phyloP scores from a whole-genome alignment of 2,329 filamentous ascomycete genomes.

The Paraphaeosphaeria minitans region DNA sequence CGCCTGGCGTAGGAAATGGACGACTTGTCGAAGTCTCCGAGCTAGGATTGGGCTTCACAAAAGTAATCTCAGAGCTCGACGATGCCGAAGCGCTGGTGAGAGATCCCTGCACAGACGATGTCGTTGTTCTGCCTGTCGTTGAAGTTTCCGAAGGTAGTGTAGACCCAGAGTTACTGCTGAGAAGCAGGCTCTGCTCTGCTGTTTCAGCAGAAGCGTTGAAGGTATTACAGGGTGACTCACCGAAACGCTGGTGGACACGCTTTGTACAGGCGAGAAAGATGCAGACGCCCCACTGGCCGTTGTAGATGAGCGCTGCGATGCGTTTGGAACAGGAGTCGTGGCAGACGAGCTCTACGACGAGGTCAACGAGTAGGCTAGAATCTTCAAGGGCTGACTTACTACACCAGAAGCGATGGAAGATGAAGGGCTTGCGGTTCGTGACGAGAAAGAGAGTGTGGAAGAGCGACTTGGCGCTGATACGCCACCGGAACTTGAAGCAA shows the following conservation, averaged over 20 bases:
- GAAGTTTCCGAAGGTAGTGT: neutral
- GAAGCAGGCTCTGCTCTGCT: neutral
- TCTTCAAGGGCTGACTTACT: neutral
- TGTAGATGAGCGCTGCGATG: neutral
- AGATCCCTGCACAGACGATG: neutral
- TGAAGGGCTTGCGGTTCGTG: neutral
- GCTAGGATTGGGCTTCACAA: neutral
- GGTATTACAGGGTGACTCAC: neutral
- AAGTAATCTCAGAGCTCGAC: neutral
- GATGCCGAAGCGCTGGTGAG: neutral
- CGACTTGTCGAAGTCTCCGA: neutral
- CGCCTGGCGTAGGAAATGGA: constrained; percentile 2
- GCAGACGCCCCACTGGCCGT: neutral
- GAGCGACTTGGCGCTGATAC: neutral
- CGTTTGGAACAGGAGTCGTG: neutral
- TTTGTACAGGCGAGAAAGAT: neutral
- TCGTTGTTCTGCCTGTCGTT: neutral
- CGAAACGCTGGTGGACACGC: neutral
- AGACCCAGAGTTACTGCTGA: neutral
- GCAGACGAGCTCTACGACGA: neutral
- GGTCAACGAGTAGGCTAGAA: neutral
- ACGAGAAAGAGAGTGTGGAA: neutral
- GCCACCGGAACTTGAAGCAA: neutral
- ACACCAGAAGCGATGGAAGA: neutral
- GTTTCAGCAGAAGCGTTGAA: neutral